phyloP scores from a whole-genome alignment of 306 rosid genomes.

The Arachis hypogaea region DNA sequence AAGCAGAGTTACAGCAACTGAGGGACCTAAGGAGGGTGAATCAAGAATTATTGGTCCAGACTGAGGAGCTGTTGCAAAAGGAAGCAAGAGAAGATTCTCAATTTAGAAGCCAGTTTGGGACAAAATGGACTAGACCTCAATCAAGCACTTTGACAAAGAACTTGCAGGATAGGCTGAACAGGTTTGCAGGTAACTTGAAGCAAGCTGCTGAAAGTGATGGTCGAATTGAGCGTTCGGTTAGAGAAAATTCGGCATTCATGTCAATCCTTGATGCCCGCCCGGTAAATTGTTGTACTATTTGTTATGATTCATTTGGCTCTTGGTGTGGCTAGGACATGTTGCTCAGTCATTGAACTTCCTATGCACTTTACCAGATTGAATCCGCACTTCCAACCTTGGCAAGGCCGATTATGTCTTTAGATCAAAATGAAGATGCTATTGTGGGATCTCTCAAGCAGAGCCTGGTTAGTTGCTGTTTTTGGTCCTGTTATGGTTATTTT shows the following conservation, averaged over 20 bases:
- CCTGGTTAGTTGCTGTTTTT: constrained; percentile 61
- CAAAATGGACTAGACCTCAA: constrained; percentile 97
- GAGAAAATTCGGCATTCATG: constrained; percentile 84
- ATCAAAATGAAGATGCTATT: constrained; percentile 97
- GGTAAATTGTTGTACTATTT: constrained; percentile 50
- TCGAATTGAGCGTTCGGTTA: constrained; percentile 89
- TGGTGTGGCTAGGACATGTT: constrained; percentile 18
- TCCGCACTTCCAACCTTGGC: constrained; percentile 95
- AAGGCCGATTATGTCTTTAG: constrained; percentile 97
- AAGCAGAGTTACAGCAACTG: constrained; percentile 91
- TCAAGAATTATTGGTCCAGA: constrained; percentile 83
- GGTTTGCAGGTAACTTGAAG: constrained; percentile 95
- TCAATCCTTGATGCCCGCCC: constrained; percentile 90
- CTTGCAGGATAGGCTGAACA: constrained; percentile 86
- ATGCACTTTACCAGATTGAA: constrained; percentile 72
- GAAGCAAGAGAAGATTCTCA: constrained; percentile 95
- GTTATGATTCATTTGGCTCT: constrained; percentile 30
- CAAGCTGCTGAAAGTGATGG: constrained; percentile 97
- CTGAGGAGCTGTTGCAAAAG: constrained; percentile 91
- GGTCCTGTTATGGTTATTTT: constrained; percentile 29
- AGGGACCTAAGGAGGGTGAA: constrained; percentile 93
- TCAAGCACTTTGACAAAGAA: constrained; percentile 94
- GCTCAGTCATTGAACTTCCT: constrained; percentile 27
- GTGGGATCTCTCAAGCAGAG: constrained; percentile 93
- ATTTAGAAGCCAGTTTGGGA: constrained; percentile 92